Evolutionary conservation across 495 filamentous ascomycete species (phyloP).

Genomic region (Podospora tetraspora): DNA sequence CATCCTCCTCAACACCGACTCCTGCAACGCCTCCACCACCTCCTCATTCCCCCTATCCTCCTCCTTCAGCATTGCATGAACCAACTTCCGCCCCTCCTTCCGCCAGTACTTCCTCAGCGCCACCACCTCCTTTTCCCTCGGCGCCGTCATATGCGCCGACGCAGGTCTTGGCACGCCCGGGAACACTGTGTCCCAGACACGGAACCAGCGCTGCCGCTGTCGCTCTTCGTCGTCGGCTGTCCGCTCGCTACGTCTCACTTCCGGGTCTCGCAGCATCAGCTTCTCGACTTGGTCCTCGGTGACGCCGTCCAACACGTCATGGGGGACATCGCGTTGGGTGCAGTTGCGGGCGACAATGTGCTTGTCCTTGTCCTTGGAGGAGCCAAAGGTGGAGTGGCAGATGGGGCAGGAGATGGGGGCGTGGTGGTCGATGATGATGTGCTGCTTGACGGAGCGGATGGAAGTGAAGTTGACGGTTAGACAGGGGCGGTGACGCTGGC

Average conservation of each 20-base stretch:
- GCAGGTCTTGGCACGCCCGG: background rate
- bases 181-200: background rate
- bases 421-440: conserved; percentile 13
- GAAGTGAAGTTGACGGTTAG: background rate
- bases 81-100: background rate
- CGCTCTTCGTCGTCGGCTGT: background rate
- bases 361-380: background rate
- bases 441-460: conserved; percentile 8
- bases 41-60: background rate
- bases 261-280: background rate
- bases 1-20: background rate
- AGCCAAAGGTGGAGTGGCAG: background rate
- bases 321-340: too few relatives aligned
- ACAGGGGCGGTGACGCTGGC: background rate
- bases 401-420: background rate
- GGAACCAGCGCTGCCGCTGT: background rate
- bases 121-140: background rate
- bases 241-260: background rate
- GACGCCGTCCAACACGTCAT: background rate
- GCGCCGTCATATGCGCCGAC: background rate
- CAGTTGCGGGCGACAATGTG: conserved; percentile 5
- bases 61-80: background rate
- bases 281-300: background rate
- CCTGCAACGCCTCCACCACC: background rate
- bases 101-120: background rate